phyloP scores from a whole-genome alignment of 2,329 filamentous ascomycete genomes.

The Botrytis fragariae region DNA sequence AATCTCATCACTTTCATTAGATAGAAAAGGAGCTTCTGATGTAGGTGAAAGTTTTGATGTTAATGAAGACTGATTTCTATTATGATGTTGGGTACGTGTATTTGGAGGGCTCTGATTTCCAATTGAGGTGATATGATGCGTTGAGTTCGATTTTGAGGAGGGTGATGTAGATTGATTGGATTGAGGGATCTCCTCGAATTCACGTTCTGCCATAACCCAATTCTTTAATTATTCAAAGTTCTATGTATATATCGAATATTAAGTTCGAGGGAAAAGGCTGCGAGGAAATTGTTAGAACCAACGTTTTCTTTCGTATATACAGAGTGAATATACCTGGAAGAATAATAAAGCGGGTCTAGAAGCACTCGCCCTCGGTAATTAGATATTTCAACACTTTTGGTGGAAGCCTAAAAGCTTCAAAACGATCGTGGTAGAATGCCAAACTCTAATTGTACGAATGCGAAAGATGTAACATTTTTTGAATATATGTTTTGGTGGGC shows the following conservation, averaged over 20 bases:
- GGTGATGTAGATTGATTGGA: not conserved
- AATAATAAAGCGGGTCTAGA: not conserved
- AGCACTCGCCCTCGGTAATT: not conserved
- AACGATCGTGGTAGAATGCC: not conserved
- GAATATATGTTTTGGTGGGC: not conserved
- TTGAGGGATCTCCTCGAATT: not conserved
- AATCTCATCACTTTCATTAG: conserved; percentile 25
- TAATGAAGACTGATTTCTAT: not conserved
- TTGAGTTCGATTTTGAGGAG: not conserved
- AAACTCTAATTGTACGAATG: not conserved
- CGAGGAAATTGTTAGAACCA: not conserved
- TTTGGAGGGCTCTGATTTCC: not conserved
- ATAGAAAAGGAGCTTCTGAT: not conserved
- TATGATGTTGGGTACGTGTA: not conserved
- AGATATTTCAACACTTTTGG: not conserved
- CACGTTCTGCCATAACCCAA: conserved; percentile 9
- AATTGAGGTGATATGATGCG: not conserved
- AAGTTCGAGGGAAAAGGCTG: not conserved
- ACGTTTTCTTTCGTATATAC: not conserved
- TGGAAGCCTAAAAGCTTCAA: conserved; percentile 12
- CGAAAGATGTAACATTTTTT: conserved; percentile 4
- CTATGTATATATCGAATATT: not conserved
- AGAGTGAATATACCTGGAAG: conserved; percentile 6
- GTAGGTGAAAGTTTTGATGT: not conserved
- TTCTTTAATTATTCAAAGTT: not conserved